Evolutionary conservation across 148 eudicot species (phyloP), one percentile per base, ranked within the genome.

Genomic region (Beta vulgaris): DNA sequence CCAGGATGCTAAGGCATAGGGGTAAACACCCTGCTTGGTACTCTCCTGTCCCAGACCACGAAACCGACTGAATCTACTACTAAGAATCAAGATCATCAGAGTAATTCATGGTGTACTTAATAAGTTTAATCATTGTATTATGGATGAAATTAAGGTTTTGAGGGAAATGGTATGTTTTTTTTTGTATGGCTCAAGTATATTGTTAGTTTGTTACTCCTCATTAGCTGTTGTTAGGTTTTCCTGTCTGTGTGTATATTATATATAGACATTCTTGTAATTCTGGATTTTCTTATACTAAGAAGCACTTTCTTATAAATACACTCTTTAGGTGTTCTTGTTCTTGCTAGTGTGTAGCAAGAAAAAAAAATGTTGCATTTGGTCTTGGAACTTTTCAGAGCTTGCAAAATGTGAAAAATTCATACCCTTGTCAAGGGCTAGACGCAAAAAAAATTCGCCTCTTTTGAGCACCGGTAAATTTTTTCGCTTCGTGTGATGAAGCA

Each of bases 1-100:
- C 97, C 5, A 81, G 88, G 76, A 25, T 93, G 86, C 91, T 93
- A 29, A 77, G 98, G 74, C 63, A 71, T n/a, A 87, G 77, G 72
- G 92, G 91, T 5, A 85, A 73, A 49, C 75, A 60, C 64, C 90
- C 97, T 82, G 91, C 91, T 75, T 93, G 94, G 91, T 91, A 83
- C 74, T 79, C 94, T 64, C 91, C 88, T 59, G 74, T 81, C 5
- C 97, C 94, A 21, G 88, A 89, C 36, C 91, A 91, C 48, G 77
- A 85, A 69, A 73, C 86, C 34, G 80, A 86, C 35, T 88, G 82
- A 83, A 6, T 9, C 10, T 4, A 7, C 15, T 37, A n/a, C 31
- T 39, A 16, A 4, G 3, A 3, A 66, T 1, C 19, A 6, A 16
- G 53, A 48, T 51, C 5, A 51, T 4, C 10, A 25, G 57, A 7